These are phyloP conservation scores for Plasmodium vinckei DNA, from an alignment of 169 alveolate genomes.

Conservation along the genomic window DNA sequence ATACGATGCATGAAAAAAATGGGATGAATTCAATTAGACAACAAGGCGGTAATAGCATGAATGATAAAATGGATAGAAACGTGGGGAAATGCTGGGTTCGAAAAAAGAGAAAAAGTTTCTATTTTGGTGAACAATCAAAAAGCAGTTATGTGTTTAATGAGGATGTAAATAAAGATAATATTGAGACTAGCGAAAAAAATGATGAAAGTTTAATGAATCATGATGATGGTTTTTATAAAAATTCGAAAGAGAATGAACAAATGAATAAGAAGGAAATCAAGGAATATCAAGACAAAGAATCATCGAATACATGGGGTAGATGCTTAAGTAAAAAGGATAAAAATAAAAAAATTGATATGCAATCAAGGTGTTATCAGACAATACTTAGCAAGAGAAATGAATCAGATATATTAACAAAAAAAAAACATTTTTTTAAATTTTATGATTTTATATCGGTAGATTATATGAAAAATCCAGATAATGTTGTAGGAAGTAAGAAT, in stretches of 20 bases:
- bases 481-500: conserved; percentile 5
- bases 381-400: not conserved
- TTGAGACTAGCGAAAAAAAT: no score
- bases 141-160: not conserved
- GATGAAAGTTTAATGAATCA: no score
- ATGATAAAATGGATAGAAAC: not conserved
- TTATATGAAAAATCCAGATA: conserved; percentile 19
- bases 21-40: not conserved
- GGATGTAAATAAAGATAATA: no score
- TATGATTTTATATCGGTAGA: conserved; percentile 38
- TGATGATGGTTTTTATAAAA: no score
- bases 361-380: no score
- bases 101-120: conserved; percentile 2
- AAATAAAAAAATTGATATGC: no score
- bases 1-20: not conserved
- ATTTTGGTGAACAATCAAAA: not conserved
- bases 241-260: no score
- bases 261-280: no score
- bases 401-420: conserved; percentile 1
- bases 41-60: no score
- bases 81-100: not conserved
- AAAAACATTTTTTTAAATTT: conserved; percentile 20
- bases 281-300: no score
- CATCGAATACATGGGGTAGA: no score
- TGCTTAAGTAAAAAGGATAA: no score